phyloP scores from a whole-genome alignment of 2,329 filamentous ascomycete genomes.

The Aspergillus japonicus region DNA sequence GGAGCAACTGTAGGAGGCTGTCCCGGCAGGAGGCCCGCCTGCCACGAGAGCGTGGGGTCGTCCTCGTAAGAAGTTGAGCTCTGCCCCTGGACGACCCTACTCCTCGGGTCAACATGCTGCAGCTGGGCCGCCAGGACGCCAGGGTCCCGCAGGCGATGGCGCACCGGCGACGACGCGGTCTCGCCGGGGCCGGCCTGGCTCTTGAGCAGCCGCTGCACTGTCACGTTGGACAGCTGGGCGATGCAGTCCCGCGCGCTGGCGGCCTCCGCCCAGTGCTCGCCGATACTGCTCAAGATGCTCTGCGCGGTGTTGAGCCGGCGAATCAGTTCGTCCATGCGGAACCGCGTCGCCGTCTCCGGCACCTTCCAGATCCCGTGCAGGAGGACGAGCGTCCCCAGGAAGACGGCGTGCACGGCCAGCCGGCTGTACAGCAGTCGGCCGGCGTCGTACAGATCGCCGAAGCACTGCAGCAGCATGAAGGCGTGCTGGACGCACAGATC shows the following conservation, averaged over 20 bases:
- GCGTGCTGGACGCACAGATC: slow-evolving; percentile 47
- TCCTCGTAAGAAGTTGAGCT: background rate
- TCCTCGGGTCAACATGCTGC: background rate
- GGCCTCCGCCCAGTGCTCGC: slow-evolving; percentile 54
- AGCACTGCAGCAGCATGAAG: slow-evolving; percentile 41
- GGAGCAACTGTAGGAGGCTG: too few species aligned
- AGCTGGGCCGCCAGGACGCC: background rate
- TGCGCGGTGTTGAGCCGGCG: slow-evolving; percentile 44
- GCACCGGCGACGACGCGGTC: background rate
- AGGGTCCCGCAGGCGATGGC: background rate
- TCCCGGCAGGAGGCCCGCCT: background rate
- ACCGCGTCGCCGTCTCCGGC: slow-evolving; percentile 40
- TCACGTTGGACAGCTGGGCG: slow-evolving; percentile 29
- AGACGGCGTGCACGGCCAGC: slow-evolving; percentile 50
- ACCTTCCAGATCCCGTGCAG: slow-evolving; percentile 53
- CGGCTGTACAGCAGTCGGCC: slow-evolving; percentile 51
- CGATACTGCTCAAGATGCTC: slow-evolving; percentile 52
- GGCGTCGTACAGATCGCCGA: slow-evolving; percentile 46
- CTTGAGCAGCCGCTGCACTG: slow-evolving; percentile 25
- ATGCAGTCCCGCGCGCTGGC: slow-evolving; percentile 32
- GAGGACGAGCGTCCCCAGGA: slow-evolving; percentile 51
- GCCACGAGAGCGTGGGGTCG: background rate
- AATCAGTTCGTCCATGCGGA: slow-evolving; percentile 43
- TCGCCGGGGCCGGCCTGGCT: background rate
- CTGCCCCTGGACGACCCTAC: background rate